Evolutionary conservation across 768 basidiomycete genomes (phyloP), one percentile per base, ranked within the genome.

Genomic region (Phallus indusiatus): DNA sequence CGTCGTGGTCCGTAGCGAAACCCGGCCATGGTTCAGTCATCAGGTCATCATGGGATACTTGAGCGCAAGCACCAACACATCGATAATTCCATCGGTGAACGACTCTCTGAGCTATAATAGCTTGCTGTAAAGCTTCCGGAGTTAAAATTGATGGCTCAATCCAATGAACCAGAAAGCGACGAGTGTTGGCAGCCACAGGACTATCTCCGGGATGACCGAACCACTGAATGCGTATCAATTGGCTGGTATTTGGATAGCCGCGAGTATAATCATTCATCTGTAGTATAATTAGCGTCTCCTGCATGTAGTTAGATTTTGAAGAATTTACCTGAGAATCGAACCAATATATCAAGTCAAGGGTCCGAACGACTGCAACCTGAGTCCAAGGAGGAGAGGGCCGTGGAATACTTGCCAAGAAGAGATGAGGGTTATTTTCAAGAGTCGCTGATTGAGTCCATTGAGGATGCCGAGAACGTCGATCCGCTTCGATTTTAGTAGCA

Each of bases 201-300:
- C 33, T 33, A 16, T 54, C 53, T 17, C 53, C 53, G 5, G 53
- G 53, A 54, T 54, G 53, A 35, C 53, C 34, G 18, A 54, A 54
- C 21, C 8, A 54, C 17, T 28, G n/a, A 12, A 54, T 28, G 21
- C 10, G n/a, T 33, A 54, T 37, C 5, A 21, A 14, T 1, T 34
- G 4, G 17, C 18, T 54, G 12, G 24, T 12, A 16, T 7, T 20
- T 12, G 21, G 6, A 7, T 54, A 4, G 53, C 24, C n/a, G 17
- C 33, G 16, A 28, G 10, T 54, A 16, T 33, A 54, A n/a, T 54
- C 53, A 36, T 54, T 54, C 1, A n/a, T 1, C 53, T 54, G 28
- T 35, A 17, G 12, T 17, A 54, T 34, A 16, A 35, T 28, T 16
- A 35, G 53, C 14, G 9, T 35, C 18, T 3, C 20, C 34, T 10